A percentile compares a stretch with the other conserved stretches of the same genome.
Evolutionary conservation across 177 flowering plant genomes (phyloP).

Genomic region (Vitis hybrid): DNA sequence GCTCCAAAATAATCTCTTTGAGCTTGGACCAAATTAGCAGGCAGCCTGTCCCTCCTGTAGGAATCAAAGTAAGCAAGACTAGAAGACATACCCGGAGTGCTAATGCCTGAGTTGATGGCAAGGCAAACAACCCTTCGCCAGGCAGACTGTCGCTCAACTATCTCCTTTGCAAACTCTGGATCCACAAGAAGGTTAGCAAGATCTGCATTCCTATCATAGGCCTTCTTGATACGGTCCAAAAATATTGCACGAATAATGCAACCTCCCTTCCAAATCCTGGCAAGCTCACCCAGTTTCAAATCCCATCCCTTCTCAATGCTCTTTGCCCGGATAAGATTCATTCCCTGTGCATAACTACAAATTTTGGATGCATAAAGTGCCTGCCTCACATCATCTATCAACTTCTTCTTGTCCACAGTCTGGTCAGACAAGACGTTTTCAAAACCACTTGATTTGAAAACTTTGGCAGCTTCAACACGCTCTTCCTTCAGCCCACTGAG

Average conservation of each 20-base stretch:
- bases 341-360: slow-evolving; percentile 55
- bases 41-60: slow-evolving; percentile 45
- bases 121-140: slow-evolving; percentile 50
- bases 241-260: slow-evolving; percentile 51
- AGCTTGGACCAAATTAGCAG: slow-evolving; percentile 57
- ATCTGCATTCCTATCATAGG: slow-evolving; percentile 48
- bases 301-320: slow-evolving; percentile 49
- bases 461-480: slow-evolving; percentile 45
- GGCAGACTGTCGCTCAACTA: slow-evolving; percentile 44
- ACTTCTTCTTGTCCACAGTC: slow-evolving; percentile 34
- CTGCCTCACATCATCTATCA: slow-evolving; percentile 50
- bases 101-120: slow-evolving; percentile 46
- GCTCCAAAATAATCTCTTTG: slow-evolving; percentile 62
- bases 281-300: slow-evolving; percentile 45
- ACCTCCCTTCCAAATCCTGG: slow-evolving; percentile 57
- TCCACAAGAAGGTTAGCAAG: slow-evolving; percentile 51
- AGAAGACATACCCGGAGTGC: slow-evolving; percentile 58
- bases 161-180: slow-evolving; percentile 54
- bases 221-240: slow-evolving; percentile 50
- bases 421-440: slow-evolving; percentile 23
- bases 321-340: slow-evolving; percentile 51
- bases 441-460: slow-evolving; percentile 35
- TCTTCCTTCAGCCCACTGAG: slow-evolving; percentile 57
- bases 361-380: slow-evolving; percentile 56
- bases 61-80: slow-evolving; percentile 53